Conservation (phyloP, 495 filamentous ascomycete genomes). For the Astrocystis sublimbata region DNA sequence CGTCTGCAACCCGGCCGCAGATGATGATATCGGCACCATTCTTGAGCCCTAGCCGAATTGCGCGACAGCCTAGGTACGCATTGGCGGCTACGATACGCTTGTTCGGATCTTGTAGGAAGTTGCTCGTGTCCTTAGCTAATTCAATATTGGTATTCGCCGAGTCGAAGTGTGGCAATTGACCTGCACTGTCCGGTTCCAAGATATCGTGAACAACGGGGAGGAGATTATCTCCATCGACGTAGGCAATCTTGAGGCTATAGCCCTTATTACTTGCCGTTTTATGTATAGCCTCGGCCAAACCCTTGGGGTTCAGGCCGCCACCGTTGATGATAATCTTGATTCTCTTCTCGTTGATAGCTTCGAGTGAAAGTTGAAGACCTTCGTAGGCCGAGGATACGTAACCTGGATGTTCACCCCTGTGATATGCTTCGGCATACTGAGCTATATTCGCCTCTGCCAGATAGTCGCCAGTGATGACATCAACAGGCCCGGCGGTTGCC, state of each 20-base stretch:
- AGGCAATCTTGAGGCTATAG: slow-evolving; percentile 45
- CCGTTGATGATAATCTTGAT: slow-evolving; percentile 51
- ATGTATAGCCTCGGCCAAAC: slow-evolving; percentile 41
- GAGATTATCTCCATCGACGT: slow-evolving; percentile 45
- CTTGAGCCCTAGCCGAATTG: slow-evolving; percentile 50
- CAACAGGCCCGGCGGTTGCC: slow-evolving; percentile 30
- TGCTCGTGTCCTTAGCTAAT: slow-evolving; percentile 18
- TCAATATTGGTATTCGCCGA: slow-evolving; percentile 3
- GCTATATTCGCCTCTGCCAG: slow-evolving; percentile 44
- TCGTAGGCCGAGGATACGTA: slow-evolving; percentile 24
- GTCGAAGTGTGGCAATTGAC: slow-evolving; percentile 14
- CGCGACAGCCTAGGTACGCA: slow-evolving; percentile 51
- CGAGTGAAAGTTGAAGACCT: slow-evolving; percentile 44
- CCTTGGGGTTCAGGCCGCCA: slow-evolving; percentile 46
- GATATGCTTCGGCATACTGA: slow-evolving; percentile 28
- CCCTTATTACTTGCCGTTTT: slow-evolving; percentile 38
- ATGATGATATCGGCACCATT: slow-evolving; percentile 60
- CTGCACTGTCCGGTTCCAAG: slow-evolving; percentile 9
- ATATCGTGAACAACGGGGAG: slow-evolving; percentile 16
- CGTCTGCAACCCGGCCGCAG: slow-evolving; percentile 58
- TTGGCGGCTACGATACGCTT: slow-evolving; percentile 38
- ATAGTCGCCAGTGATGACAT: slow-evolving; percentile 60
- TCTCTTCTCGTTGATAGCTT: slow-evolving; percentile 43
- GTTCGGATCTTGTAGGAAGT: slow-evolving; percentile 34
- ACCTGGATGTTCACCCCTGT: slow-evolving; percentile 35